Evolutionary conservation across 2,329 filamentous ascomycete genomes (phyloP), one percentile per base, ranked within the genome.

Genomic region (Chaetomiaceae sp.): DNA sequence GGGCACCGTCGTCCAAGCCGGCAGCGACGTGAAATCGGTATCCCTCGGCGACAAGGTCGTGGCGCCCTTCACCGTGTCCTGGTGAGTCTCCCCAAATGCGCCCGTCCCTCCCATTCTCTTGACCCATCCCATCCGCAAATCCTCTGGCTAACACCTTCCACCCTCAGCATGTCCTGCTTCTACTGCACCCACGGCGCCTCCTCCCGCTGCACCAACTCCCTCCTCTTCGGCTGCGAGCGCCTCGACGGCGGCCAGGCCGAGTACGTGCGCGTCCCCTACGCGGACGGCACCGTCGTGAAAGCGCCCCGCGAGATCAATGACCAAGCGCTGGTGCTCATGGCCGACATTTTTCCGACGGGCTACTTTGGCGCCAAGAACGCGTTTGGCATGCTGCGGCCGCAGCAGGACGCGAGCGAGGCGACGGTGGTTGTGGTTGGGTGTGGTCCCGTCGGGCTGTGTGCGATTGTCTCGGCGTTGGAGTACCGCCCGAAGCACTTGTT

Each of bases 271-370:
- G 80, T 95, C 14, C 91, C 91, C 0, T 74, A 86, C 51, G 91
- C 91, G 11, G 90, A 95, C 64, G 83, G 83, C 33, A 95, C 89
- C 1, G 81, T 86, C n/a, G 79, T 91, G 65, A 86, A 85, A 64
- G 85, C 89, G 0, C 87, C 88, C 0, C 70, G 81, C 1, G 81
- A 79, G 8, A 86, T 95, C 54, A 81, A 85, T 19, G 85, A 92
- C 61, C 80, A 87, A 59, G 83, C 83, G 33, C 76, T 95, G 45
- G 83, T 95, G 6, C 78, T 96, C 23, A 95, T 96, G 91, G 90
- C 89, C 15, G 91, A 96, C 66, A 95, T 96, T 63, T 95, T 94
- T 70, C 91, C 91, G 1, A 89, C 85, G 0, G 88, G 91, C 7
- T 95, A 83, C 72, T 95, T 91, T 63, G 91, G 89, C 6, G 88